phyloP scores from a whole-genome alignment of 2,329 filamentous ascomycete species.

The Byssochlamys sp. region DNA sequence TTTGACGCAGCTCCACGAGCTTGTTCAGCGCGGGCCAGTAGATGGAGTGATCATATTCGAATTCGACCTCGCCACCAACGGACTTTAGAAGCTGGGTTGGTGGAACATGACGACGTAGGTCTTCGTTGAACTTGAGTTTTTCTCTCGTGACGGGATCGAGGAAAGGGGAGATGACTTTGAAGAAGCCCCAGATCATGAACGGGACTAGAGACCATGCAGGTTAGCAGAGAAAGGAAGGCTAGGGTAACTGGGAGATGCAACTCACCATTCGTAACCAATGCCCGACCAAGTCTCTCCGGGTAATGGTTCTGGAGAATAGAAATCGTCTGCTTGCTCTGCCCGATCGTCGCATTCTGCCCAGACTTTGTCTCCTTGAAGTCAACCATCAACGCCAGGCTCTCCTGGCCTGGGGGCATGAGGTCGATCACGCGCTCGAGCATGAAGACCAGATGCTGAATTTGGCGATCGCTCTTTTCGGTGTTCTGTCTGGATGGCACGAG shows the following conservation, averaged over 20 bases:
- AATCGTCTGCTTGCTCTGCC: slow-evolving; percentile 72
- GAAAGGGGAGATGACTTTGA: slow-evolving; percentile 90
- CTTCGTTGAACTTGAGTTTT: slow-evolving; percentile 97
- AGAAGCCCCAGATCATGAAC: slow-evolving; percentile 85
- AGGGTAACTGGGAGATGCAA: slow-evolving; percentile 4
- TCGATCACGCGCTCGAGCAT: slow-evolving; percentile 89
- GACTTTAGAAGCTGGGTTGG: slow-evolving; percentile 70
- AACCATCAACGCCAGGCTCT: slow-evolving; percentile 76
- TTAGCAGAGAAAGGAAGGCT: slow-evolving; percentile 1
- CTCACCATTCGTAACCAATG: slow-evolving; percentile 78
- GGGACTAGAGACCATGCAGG: slow-evolving; percentile 51
- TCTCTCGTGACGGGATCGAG: slow-evolving; percentile 88
- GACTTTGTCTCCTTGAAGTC: slow-evolving; percentile 77
- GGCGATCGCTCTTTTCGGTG: slow-evolving; percentile 72
- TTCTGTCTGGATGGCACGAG: slow-evolving; percentile 85
- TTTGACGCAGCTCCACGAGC: slow-evolving; percentile 57
- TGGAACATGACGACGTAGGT: slow-evolving; percentile 73
- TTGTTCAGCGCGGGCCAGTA: slow-evolving; percentile 84
- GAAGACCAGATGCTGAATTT: slow-evolving; percentile 88
- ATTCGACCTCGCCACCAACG: slow-evolving; percentile 70
- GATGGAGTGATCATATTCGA: slow-evolving; percentile 75
- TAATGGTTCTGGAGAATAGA: slow-evolving; percentile 92
- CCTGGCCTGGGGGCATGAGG: slow-evolving; percentile 75
- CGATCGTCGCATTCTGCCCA: slow-evolving; percentile 65
- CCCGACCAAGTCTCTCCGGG: slow-evolving; percentile 79